These are phyloP conservation scores for Sistotremastrum niveocremeum DNA, from an alignment of 768 basidiomycete genomes.

Conservation along the genomic window DNA sequence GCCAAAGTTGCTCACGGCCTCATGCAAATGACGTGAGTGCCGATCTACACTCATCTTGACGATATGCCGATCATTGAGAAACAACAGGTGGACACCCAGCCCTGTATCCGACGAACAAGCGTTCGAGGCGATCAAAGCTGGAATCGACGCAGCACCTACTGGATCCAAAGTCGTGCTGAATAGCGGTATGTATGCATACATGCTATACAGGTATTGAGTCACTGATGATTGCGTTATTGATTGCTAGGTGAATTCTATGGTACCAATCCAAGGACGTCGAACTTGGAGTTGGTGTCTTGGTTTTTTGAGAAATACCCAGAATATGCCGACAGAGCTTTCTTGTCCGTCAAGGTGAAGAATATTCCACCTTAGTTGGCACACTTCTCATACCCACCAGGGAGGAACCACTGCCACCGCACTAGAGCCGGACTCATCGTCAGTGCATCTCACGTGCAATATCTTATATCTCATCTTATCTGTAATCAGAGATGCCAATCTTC, in stretches of 20 bases:
- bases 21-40: background rate
- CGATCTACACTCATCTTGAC: background rate
- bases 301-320: constrained; percentile 36
- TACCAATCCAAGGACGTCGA: constrained; percentile 23
- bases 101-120: constrained; percentile 42
- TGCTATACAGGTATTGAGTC: background rate
- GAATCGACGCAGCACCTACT: constrained; percentile 26
- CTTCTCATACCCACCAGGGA: constrained; percentile 1
- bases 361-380: background rate
- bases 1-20: background rate
- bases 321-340: constrained; percentile 31
- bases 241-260: constrained; percentile 46
- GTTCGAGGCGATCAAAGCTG: constrained; percentile 47
- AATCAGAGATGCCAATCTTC: constrained; percentile 25
- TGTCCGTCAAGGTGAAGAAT: constrained; percentile 32
- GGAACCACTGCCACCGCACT: background rate
- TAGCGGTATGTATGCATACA: constrained; percentile 21
- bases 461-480: constrained; percentile 7
- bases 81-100: constrained; percentile 26
- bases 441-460: background rate
- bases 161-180: constrained; percentile 39
- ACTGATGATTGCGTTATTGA: background rate
- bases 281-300: constrained; percentile 33
- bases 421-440: constrained; percentile 3
- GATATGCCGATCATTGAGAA: background rate